Percentiles rank a stretch among this genome's conserved stretches.
Conservation (phyloP, 2,329 filamentous ascomycete species). For the Neurospora crassa region DNA sequence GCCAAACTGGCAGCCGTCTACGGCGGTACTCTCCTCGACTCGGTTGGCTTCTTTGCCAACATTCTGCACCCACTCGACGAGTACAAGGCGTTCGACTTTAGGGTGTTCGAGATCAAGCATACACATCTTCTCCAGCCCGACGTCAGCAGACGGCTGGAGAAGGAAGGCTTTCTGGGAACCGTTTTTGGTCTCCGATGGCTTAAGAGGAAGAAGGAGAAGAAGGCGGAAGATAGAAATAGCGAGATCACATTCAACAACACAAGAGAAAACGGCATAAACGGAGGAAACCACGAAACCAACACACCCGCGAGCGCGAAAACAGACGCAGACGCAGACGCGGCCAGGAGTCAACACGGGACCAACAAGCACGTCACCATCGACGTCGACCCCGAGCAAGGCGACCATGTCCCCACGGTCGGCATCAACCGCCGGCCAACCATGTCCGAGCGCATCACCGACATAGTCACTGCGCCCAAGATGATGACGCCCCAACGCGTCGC, state of each 20-base stretch:
- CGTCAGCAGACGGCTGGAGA: neutral
- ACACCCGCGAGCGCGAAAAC: neutral
- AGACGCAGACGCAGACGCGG: neutral
- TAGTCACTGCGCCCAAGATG: slow-evolving; percentile 33
- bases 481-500: slow-evolving; percentile 9
- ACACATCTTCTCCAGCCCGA: slow-evolving; percentile 21
- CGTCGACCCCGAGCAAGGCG: slow-evolving; percentile 17
- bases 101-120: slow-evolving; percentile 39
- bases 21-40: slow-evolving; percentile 43
- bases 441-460: slow-evolving; percentile 32
- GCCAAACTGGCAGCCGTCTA: slow-evolving; percentile 50
- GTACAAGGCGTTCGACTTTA: slow-evolving; percentile 36
- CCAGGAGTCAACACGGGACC: slow-evolving; percentile 1
- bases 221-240: neutral
- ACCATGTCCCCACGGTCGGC: slow-evolving; percentile 11
- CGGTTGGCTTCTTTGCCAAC: slow-evolving; percentile 52
- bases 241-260: neutral
- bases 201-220: neutral
- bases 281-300: neutral
- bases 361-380: slow-evolving; percentile 12
- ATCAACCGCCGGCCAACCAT: slow-evolving; percentile 26
- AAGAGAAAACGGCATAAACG: neutral
- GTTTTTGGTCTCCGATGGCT: neutral
- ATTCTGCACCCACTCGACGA: slow-evolving; percentile 48
- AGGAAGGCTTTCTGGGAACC: neutral